Conservation (phyloP, 2,329 filamentous ascomycete genomes). For the Rhinocladiella mackenziei region DNA sequence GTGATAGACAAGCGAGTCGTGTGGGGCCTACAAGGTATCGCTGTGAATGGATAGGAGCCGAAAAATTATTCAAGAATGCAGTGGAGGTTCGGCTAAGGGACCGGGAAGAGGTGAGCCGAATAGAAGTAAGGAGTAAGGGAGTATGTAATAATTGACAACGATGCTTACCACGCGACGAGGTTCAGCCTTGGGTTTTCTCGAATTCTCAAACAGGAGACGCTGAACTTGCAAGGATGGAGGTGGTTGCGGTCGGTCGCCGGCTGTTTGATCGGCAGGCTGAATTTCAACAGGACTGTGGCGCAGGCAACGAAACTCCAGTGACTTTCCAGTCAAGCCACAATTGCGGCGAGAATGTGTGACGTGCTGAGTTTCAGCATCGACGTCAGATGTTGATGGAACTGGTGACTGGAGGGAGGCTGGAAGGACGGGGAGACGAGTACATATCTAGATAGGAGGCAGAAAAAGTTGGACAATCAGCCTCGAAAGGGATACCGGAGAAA, state of each 20-base stretch:
- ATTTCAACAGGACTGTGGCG: slow-evolving; percentile 10
- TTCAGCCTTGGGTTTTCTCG: slow-evolving; percentile 11
- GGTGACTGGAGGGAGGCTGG: no score
- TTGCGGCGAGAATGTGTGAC: background rate
- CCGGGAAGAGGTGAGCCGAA: slow-evolving; percentile 7
- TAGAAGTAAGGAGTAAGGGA: background rate
- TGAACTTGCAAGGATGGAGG: no score
- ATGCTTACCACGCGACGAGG: background rate
- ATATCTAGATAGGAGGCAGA: no score
- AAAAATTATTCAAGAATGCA: no score
- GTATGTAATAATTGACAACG: background rate
- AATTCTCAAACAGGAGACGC: slow-evolving; percentile 3
- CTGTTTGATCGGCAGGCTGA: no score
- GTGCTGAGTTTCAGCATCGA: slow-evolving; percentile 1
- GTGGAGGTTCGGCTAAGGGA: background rate
- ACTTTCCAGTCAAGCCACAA: slow-evolving; percentile 6
- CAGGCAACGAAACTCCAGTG: background rate
- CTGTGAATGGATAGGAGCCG: no score
- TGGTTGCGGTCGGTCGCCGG: no score
- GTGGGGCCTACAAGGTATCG: no score
- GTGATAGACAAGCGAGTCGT: no score
- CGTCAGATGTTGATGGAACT: background rate
- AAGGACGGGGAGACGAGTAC: no score
- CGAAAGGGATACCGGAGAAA: no score
- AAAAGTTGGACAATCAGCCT: no score